phyloP scores from a whole-genome alignment of 1,139 yeast species.

The Hyphopichia wangnamkhiaoensis region DNA sequence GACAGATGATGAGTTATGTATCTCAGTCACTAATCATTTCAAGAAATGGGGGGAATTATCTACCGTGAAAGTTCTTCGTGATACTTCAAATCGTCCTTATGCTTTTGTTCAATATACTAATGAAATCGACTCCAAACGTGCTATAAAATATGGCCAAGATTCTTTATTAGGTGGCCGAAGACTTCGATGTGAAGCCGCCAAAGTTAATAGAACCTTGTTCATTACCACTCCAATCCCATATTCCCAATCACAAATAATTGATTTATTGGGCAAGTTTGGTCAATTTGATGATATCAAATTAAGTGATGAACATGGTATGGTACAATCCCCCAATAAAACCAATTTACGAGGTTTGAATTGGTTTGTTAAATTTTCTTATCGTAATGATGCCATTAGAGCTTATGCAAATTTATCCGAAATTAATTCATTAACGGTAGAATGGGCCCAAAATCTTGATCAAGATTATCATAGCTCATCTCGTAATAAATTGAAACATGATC shows the following conservation, averaged over 20 bases:
- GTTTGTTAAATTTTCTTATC: slow-evolving; percentile 79
- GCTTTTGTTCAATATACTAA: slow-evolving; percentile 87
- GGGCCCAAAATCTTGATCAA: slow-evolving; percentile 78
- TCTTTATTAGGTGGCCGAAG: slow-evolving; percentile 69
- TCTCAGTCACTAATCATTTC: slow-evolving; percentile 67
- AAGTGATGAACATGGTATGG: slow-evolving; percentile 41
- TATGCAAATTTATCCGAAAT: slow-evolving; percentile 66
- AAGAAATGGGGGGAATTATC: slow-evolving; percentile 67
- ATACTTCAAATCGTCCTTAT: slow-evolving; percentile 81
- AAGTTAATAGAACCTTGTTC: slow-evolving; percentile 83
- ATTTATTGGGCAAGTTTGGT: slow-evolving; percentile 56
- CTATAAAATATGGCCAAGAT: slow-evolving; percentile 70
- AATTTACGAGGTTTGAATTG: slow-evolving; percentile 45
- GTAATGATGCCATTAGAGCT: slow-evolving; percentile 90
- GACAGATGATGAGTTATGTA: slow-evolving; percentile 68
- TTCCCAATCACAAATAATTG: slow-evolving; percentile 32
- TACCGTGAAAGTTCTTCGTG: slow-evolving; percentile 84
- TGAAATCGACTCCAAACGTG: slow-evolving; percentile 69
- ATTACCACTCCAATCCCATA: slow-evolving; percentile 34
- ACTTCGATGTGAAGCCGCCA: slow-evolving; percentile 86
- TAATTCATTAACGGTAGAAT: slow-evolving; percentile 60
- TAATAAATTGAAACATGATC: not conserved
- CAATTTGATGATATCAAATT: slow-evolving; percentile 70
- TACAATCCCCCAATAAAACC: slow-evolving; percentile 11
- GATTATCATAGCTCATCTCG: not conserved